Conservation (phyloP, 148 eudicot species). For the Rhododendron kiyosumense region DNA sequence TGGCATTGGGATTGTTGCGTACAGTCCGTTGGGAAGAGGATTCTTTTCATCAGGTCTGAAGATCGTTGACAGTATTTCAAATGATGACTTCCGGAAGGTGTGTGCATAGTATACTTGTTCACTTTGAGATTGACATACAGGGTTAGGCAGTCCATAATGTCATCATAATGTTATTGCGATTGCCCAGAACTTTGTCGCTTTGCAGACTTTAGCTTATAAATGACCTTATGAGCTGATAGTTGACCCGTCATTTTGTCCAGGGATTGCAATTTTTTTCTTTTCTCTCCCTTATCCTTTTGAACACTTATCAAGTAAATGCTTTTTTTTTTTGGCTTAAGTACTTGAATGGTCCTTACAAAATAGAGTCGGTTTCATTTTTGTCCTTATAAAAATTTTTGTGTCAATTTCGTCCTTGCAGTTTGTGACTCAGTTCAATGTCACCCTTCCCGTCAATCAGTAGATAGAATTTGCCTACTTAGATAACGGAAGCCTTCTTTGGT, state of each 20-base stretch:
- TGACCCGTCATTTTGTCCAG: neutral
- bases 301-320: neutral
- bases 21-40: slow-evolving; percentile 17
- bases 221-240: neutral
- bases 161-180: neutral
- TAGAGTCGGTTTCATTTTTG: too few species aligned
- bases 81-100: slow-evolving; percentile 8
- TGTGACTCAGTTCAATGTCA: too few species aligned
- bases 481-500: too few species aligned
- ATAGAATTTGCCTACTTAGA: too few species aligned
- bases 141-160: neutral
- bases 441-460: too few species aligned
- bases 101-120: neutral
- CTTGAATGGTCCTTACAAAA: too few species aligned
- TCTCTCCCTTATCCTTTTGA: neutral
- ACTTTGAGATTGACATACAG: neutral
- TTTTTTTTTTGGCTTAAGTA: too few species aligned
- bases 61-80: neutral
- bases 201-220: neutral
- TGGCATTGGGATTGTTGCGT: slow-evolving; percentile 18
- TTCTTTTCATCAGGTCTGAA: slow-evolving; percentile 9
- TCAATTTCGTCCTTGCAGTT: too few species aligned
- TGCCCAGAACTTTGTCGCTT: neutral
- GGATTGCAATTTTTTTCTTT: neutral
- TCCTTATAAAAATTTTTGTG: too few species aligned